These are phyloP conservation scores for Lichina pygmaea DNA, from an alignment of 495 filamentous ascomycete genomes.

Conservation along the genomic window DNA sequence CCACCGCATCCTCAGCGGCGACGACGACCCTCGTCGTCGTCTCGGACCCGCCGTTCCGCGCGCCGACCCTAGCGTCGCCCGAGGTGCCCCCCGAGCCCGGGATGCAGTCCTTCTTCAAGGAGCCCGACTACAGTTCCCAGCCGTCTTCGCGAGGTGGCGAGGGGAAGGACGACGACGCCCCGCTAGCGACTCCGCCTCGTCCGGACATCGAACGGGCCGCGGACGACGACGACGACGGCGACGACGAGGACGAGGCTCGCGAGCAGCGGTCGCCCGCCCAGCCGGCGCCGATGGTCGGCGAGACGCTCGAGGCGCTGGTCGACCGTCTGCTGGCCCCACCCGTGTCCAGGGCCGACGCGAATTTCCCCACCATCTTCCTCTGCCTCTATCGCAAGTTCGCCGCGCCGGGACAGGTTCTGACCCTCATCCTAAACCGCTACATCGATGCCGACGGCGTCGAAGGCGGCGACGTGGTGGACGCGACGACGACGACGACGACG, in stretches of 20 bases:
- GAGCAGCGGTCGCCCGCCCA: not conserved
- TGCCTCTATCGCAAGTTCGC: slow-evolving; percentile 93
- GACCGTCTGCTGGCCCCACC: slow-evolving; percentile 58
- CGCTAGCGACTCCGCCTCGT: not conserved
- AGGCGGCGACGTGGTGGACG: slow-evolving; percentile 19
- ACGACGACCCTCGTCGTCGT: not conserved
- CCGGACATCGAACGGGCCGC: not conserved
- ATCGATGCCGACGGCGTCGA: slow-evolving; percentile 21
- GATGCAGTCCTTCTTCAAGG: not conserved
- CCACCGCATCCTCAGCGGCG: not conserved
- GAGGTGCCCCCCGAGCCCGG: not conserved
- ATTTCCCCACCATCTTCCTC: slow-evolving; percentile 66
- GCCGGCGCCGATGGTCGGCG: slow-evolving; percentile 23
- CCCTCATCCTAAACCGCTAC: slow-evolving; percentile 45
- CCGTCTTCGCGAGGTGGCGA: no score
- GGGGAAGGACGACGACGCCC: not conserved
- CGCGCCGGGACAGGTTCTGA: slow-evolving; percentile 46
- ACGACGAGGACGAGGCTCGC: not conserved
- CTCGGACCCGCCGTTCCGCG: not conserved
- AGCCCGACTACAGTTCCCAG: not conserved
- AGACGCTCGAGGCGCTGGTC: slow-evolving; percentile 68
- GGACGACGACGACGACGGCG: not conserved
- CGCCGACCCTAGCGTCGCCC: not conserved
- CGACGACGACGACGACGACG: not conserved
- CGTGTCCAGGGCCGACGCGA: slow-evolving; percentile 61